Conservation (phyloP, 371 early-diverging fungal genomes). For the Mucor saturninus region DNA sequence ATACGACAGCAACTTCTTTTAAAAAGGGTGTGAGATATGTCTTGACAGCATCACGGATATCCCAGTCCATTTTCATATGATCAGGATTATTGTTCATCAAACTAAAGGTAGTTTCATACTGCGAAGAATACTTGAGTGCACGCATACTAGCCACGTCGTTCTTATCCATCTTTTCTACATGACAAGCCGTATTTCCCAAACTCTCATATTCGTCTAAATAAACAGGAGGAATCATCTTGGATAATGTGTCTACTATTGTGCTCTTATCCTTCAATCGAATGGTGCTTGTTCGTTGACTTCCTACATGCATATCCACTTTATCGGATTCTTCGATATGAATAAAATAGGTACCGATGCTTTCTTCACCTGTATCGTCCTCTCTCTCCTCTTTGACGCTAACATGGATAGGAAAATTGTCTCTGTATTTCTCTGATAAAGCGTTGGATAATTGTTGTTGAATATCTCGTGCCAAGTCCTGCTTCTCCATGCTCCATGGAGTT, state of each 20-base stretch:
- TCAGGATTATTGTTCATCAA: conserved; percentile 80
- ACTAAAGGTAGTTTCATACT: conserved; percentile 80
- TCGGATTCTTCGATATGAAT: conserved; percentile 22
- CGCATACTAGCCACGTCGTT: conserved; percentile 68
- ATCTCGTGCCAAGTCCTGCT: conserved; percentile 3
- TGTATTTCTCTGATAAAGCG: conserved; percentile 5
- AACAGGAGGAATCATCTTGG: conserved; percentile 22
- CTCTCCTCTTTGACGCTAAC: neutral
- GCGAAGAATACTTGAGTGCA: conserved; percentile 73
- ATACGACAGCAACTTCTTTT: conserved; percentile 51
- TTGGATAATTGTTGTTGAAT: conserved; percentile 7
- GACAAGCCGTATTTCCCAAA: conserved; percentile 23
- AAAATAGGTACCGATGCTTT: conserved; percentile 33
- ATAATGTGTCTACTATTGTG: conserved; percentile 11
- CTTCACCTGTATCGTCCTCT: neutral
- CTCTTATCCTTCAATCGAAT: conserved; percentile 21
- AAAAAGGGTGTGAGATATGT: conserved; percentile 58
- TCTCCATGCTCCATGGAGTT: neutral
- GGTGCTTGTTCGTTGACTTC: conserved; percentile 30
- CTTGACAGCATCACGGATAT: conserved; percentile 69
- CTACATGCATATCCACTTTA: conserved; percentile 22
- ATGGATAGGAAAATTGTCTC: conserved; percentile 20
- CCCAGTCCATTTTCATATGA: conserved; percentile 69
- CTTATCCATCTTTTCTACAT: conserved; percentile 28
- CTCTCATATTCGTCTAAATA: conserved; percentile 22